phyloP scores from a whole-genome alignment of 1,284 basidiomycete genomes.

The Tranzscheliella williamsii region DNA sequence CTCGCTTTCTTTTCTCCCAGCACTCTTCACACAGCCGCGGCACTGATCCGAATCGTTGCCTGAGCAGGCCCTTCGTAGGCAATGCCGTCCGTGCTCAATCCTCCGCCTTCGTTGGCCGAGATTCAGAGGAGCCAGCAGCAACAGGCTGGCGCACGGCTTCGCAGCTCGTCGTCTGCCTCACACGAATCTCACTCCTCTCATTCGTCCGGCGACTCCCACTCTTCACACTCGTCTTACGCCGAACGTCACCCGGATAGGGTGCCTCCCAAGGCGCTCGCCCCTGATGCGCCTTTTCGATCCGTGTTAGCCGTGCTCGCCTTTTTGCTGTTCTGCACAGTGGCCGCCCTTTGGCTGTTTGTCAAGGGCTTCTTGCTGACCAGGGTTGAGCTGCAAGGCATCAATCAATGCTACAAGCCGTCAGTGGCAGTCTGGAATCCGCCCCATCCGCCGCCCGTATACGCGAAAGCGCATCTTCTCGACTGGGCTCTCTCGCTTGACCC shows the following conservation, averaged over 20 bases:
- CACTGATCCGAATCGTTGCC: background rate
- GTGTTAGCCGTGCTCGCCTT: conserved; percentile 33
- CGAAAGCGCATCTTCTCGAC: conserved; percentile 11
- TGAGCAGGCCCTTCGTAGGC: too few species aligned
- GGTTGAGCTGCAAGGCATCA: conserved; percentile 34
- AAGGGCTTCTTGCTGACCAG: conserved; percentile 56
- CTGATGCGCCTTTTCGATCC: conserved; percentile 28
- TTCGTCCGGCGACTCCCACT: conserved; percentile 41
- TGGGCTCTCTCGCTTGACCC: conserved; percentile 39
- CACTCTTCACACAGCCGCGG: too few species aligned
- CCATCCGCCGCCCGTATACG: conserved; percentile 13
- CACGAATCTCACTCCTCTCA: conserved; percentile 24
- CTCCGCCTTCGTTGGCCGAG: conserved; percentile 15
- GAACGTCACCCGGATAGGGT: conserved; percentile 32
- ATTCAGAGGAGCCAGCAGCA: conserved; percentile 1
- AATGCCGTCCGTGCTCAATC: conserved; percentile 29
- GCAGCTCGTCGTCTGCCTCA: conserved; percentile 15
- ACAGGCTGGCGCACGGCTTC: background rate
- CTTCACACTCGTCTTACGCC: conserved; percentile 47
- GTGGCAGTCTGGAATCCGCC: conserved; percentile 9
- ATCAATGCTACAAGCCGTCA: conserved; percentile 5
- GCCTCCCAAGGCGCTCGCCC: conserved; percentile 26
- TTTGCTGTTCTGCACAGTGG: conserved; percentile 33
- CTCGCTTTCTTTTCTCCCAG: too few species aligned
- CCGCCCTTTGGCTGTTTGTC: conserved; percentile 51